Percentiles rank a stretch among this genome's conserved stretches.
Conservation (phyloP, 306 rosid genomes). For the Vicia faba region DNA sequence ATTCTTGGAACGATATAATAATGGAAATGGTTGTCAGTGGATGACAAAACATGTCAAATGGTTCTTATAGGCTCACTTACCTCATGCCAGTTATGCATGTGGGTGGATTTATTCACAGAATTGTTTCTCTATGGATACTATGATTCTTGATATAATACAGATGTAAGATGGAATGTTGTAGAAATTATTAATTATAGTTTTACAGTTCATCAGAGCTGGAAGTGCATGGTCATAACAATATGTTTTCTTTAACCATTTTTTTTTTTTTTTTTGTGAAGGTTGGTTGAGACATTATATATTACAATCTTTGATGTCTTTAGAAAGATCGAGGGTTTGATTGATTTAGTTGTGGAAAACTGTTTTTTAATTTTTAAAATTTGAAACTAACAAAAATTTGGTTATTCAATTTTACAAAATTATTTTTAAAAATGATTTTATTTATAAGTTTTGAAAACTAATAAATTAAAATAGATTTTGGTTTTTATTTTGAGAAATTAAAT, state of each 20-base stretch:
- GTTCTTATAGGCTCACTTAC: slow-evolving; percentile 22
- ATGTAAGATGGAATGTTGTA: slow-evolving; percentile 22
- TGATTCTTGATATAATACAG: slow-evolving; percentile 34
- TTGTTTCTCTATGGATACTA: slow-evolving; percentile 34
- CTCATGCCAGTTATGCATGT: slow-evolving; percentile 37
- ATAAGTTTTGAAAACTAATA: too few relatives aligned
- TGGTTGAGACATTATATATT: not conserved
- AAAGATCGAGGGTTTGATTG: too few relatives aligned
- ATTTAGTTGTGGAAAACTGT: too few relatives aligned
- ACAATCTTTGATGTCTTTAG: not conserved
- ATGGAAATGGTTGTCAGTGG: slow-evolving; percentile 77
- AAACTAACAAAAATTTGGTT: too few relatives aligned
- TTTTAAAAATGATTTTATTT: too few relatives aligned
- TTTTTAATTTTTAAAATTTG: too few relatives aligned
- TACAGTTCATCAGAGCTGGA: slow-evolving; percentile 19
- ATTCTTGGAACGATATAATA: slow-evolving; percentile 84
- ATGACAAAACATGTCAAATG: slow-evolving; percentile 37
- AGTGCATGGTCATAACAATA: not conserved
- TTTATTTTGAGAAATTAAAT: too few relatives aligned
- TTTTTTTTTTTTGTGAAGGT: not conserved
- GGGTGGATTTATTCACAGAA: slow-evolving; percentile 16
- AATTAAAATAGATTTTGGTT: too few relatives aligned
- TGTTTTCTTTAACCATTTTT: not conserved
- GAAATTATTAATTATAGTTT: slow-evolving; percentile 21
- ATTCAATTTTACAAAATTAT: too few relatives aligned